Evolutionary conservation across 305 asterid genomes (phyloP), one percentile per base, ranked within the genome.

Genomic region (Fraxinus velutina): DNA sequence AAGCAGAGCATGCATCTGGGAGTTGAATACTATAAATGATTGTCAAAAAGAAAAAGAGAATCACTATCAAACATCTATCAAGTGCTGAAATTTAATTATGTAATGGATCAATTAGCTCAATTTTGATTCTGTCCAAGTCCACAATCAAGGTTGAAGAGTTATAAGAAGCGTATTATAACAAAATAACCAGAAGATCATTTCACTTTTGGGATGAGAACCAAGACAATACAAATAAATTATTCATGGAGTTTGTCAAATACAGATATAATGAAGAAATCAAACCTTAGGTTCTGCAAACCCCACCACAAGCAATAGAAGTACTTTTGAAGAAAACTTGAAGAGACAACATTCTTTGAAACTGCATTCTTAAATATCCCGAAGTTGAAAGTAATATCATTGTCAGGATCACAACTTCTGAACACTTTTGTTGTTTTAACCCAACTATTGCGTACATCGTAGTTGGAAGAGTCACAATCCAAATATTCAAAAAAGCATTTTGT

Each of bases 301-400:
- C 99, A 95, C 99, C 99, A 93, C 85, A 95, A 88, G 91, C 99
- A 92, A 81, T 95, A 95, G 79, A 95, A 90, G 85, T 95, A 95
- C 91, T 92, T 95, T 17, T 84, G 86, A 22, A 90, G 72, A 84
- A 95, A 93, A 86, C 84, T 93, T 34, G 99, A 86, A 82, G 97
- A 90, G 84, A 93, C 95, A 24, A 93, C 99, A 71, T 90, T 88
- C 80, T 93, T 93, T 30, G 84, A 83, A 66, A 95, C 93, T 57
- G 99, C 99, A 9, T 85, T 90, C 83, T 83, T 92, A 86, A 95
- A 95, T 73, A 95, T 92, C 71, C 98, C 99, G 62, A 87, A 95
- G 22, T 93, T 86, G 93, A 95, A 93, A 80, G 80, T 77, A 44
- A 86, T 87, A 76, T 85, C 83, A 83, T 84, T 87, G 12, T 83